Conservation (phyloP, 2,329 filamentous ascomycete genomes). For the Stromatinia cepivora region DNA sequence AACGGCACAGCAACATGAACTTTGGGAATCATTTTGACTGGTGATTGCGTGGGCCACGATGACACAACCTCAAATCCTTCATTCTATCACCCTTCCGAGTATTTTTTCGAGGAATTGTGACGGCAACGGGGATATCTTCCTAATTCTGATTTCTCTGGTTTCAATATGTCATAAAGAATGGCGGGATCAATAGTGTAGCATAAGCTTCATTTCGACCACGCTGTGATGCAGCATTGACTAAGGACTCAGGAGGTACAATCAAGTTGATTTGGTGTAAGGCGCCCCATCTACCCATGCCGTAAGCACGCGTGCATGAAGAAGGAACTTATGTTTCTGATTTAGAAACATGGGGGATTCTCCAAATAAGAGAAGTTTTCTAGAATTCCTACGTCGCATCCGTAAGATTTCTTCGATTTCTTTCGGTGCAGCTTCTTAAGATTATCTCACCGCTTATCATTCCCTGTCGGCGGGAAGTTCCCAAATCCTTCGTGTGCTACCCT, state of each 20-base stretch:
- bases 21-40: background rate
- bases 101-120: background rate
- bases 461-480: background rate
- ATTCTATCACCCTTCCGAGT: conserved; percentile 2
- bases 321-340: conserved; percentile 10
- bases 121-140: conserved; percentile 5
- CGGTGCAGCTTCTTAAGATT: conserved; percentile 9
- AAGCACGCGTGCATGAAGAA: conserved; percentile 8
- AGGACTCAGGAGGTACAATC: conserved; percentile 17
- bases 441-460: conserved; percentile 15
- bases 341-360: conserved; percentile 15
- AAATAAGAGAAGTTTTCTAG: conserved; percentile 7
- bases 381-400: conserved; percentile 19
- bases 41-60: conserved; percentile 16
- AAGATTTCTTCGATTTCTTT: conserved; percentile 5
- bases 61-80: conserved; percentile 17
- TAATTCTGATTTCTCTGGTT: background rate
- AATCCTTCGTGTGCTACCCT: conserved; percentile 20
- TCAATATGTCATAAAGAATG: background rate
- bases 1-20: conserved; percentile 14
- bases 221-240: conserved; percentile 14
- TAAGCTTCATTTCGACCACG: conserved; percentile 22
- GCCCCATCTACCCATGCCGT: conserved; percentile 11
- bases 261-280: conserved; percentile 18
- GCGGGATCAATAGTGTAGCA: conserved; percentile 20